phyloP scores from a whole-genome alignment of 352 stramenopile genomes.

The Thraustochytrium sp. region DNA sequence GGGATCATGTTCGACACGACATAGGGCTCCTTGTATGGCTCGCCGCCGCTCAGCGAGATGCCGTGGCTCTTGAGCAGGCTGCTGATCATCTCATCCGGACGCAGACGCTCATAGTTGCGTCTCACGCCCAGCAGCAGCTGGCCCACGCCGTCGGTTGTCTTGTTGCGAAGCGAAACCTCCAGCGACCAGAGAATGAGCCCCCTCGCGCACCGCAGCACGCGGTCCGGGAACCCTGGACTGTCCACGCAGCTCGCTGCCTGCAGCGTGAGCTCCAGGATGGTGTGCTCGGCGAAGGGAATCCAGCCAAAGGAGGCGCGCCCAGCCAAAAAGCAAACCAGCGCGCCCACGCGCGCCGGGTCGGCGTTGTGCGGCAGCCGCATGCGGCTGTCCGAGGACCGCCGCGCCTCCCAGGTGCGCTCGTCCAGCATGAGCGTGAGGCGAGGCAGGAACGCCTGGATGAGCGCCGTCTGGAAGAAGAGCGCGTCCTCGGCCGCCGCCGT shows the following conservation, averaged over 20 bases:
- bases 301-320: slow-evolving; percentile 30
- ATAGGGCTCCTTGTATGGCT: background rate
- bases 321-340: slow-evolving; percentile 13
- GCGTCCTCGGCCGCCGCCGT: background rate
- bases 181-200: slow-evolving; percentile 17
- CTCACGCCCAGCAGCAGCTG: slow-evolving; percentile 2
- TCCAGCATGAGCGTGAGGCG: slow-evolving; percentile 31
- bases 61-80: background rate
- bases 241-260: background rate
- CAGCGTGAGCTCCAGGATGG: slow-evolving; percentile 5
- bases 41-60: background rate
- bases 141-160: background rate
- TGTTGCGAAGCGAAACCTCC: background rate
- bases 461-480: slow-evolving; percentile 10
- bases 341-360: background rate
- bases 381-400: background rate
- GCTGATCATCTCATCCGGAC: background rate
- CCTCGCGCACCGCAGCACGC: slow-evolving; percentile 12
- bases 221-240: background rate
- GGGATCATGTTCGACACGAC: background rate
- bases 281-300: slow-evolving; percentile 14
- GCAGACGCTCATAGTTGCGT: background rate
- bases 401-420: slow-evolving; percentile 27
- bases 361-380: slow-evolving; percentile 37
- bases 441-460: slow-evolving; percentile 23